phyloP scores from a whole-genome alignment of 345 rosid species.

The Arabis hirsuta region DNA sequence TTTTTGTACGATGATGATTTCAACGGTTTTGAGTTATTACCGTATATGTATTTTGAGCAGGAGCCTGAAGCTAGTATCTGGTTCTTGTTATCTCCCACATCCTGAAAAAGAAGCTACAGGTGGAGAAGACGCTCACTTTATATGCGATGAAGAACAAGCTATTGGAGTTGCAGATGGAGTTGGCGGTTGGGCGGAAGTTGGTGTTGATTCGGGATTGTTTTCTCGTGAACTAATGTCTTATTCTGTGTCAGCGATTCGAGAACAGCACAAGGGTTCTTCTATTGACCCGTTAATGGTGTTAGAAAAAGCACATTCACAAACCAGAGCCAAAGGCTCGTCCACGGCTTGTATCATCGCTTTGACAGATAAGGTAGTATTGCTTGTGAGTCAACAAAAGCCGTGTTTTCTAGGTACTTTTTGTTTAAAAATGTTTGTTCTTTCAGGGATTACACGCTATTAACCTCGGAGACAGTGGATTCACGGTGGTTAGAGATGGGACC shows the following conservation, averaged over 20 bases:
- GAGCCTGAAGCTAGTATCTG: slow-evolving; percentile 71
- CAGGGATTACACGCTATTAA: slow-evolving; percentile 83
- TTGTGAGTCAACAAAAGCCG: background rate
- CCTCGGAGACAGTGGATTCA: slow-evolving; percentile 97
- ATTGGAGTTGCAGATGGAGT: slow-evolving; percentile 99
- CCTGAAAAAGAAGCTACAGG: slow-evolving; percentile 93
- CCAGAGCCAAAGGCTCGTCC: slow-evolving; percentile 85
- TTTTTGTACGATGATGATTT: background rate
- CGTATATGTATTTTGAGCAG: slow-evolving; percentile 43
- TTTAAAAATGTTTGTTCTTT: slow-evolving; percentile 14
- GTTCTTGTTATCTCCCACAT: slow-evolving; percentile 86
- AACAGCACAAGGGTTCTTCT: slow-evolving; percentile 64
- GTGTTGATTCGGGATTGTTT: slow-evolving; percentile 77
- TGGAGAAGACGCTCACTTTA: slow-evolving; percentile 98
- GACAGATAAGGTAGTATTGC: slow-evolving; percentile 59
- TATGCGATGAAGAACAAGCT: slow-evolving; percentile 73
- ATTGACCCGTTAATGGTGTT: slow-evolving; percentile 78
- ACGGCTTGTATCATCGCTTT: slow-evolving; percentile 93
- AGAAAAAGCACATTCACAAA: slow-evolving; percentile 84
- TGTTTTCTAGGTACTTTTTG: background rate
- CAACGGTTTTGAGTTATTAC: slow-evolving; percentile 8
- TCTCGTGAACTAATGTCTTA: slow-evolving; percentile 88
- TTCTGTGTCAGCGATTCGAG: slow-evolving; percentile 74
- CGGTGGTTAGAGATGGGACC: slow-evolving; percentile 82
- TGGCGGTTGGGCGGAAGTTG: slow-evolving; percentile 99